Evolutionary conservation across 2,329 filamentous ascomycete genomes (phyloP).

Genomic region (Parafenestella ontariensis): DNA sequence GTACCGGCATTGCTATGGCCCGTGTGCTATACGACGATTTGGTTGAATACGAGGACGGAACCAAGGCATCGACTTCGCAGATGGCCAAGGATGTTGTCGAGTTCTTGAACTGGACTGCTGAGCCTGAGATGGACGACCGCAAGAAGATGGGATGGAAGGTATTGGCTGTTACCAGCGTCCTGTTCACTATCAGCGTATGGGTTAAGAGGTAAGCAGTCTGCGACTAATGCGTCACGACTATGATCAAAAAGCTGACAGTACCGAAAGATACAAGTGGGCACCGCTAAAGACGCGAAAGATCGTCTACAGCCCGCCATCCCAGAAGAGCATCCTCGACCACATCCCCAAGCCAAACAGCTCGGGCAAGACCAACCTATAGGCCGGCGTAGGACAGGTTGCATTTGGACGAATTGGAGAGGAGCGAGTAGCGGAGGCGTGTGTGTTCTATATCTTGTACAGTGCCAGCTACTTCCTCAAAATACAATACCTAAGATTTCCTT

Average conservation of each 20-base stretch:
- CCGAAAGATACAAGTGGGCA: constrained; percentile 87
- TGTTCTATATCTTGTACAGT: constrained; percentile 51
- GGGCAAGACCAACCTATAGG: constrained; percentile 45
- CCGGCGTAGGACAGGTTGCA: constrained; percentile 24
- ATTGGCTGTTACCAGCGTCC: constrained; percentile 75
- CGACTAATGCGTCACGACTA: not conserved
- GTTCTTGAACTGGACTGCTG: constrained; percentile 98
- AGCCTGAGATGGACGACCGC: constrained; percentile 98
- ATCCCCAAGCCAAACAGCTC: constrained; percentile 40
- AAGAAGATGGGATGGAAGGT: constrained; percentile 99
- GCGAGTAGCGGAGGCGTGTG: constrained; percentile 37
- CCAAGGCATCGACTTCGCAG: constrained; percentile 92
- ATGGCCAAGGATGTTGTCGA: constrained; percentile 99
- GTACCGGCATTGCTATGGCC: constrained; percentile 98
- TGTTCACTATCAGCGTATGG: constrained; percentile 91
- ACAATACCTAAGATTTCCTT: constrained; percentile 39
- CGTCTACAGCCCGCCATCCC: constrained; percentile 76
- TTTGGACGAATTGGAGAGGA: constrained; percentile 25
- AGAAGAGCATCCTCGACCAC: constrained; percentile 39
- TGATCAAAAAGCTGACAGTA: constrained; percentile 33
- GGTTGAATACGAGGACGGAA: constrained; percentile 97
- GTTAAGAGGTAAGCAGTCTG: constrained; percentile 75
- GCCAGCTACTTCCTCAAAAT: constrained; percentile 46
- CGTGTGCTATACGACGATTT: constrained; percentile 97
- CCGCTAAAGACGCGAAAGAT: constrained; percentile 96